phyloP scores from a whole-genome alignment of 1,284 basidiomycete genomes.

The Ganoderma meredithae region DNA sequence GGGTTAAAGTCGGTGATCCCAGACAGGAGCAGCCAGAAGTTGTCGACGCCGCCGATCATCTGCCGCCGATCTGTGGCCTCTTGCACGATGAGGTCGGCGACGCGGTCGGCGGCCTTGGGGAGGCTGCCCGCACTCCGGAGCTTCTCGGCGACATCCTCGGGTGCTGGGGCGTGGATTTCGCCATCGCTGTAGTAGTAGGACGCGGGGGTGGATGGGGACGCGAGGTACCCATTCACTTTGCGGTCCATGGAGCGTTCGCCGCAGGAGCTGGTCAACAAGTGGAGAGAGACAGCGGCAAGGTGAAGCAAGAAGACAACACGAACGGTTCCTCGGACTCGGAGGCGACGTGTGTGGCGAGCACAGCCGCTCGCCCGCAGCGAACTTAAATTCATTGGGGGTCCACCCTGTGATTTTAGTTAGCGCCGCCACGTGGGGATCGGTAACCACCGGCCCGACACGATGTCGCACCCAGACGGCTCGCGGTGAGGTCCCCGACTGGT shows the following conservation, averaged over 20 bases:
- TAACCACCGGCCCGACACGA: neutral
- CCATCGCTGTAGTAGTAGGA: conserved; percentile 32
- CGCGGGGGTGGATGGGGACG: conserved; percentile 24
- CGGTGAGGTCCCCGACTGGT: neutral
- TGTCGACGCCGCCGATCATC: conserved; percentile 41
- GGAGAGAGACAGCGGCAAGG: neutral
- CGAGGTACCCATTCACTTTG: conserved; percentile 9
- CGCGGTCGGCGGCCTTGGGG: conserved; percentile 12
- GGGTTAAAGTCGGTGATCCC: conserved; percentile 43
- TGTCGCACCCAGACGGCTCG: neutral
- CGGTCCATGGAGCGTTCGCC: neutral
- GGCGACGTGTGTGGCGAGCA: neutral
- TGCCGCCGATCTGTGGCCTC: conserved; percentile 35
- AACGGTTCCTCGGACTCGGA: neutral
- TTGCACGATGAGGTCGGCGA: conserved; percentile 26
- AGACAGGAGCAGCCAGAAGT: conserved; percentile 40
- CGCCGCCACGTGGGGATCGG: neutral
- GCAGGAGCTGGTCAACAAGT: neutral
- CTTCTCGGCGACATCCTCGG: conserved; percentile 26
- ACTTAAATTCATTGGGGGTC: neutral
- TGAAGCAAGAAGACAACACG: no score
- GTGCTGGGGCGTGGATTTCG: conserved; percentile 21
- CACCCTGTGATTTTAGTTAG: neutral
- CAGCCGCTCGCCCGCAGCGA: neutral
- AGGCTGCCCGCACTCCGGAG: conserved; percentile 14